phyloP scores from a whole-genome alignment of 768 basidiomycete species.

The Collybiopsis luxurians region DNA sequence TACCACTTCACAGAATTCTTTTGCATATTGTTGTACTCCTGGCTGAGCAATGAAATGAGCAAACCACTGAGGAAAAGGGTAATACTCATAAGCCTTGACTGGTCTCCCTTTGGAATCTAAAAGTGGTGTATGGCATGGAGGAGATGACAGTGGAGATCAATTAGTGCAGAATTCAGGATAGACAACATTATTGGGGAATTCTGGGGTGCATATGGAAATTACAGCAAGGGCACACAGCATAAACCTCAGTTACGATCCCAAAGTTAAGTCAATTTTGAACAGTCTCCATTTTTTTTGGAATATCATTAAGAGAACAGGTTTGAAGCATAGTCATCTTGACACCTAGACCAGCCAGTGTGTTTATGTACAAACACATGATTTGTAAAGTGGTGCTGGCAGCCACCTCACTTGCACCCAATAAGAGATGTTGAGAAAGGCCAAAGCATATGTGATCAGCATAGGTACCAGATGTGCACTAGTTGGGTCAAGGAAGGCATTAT shows the following conservation, averaged over 20 bases:
- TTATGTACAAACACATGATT: not conserved
- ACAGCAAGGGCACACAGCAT: not conserved
- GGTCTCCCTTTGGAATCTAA: not conserved
- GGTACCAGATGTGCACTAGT: not conserved
- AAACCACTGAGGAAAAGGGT: too few relatives aligned
- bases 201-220: not conserved
- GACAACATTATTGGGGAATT: not conserved
- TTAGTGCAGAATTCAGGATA: not conserved
- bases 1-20: too few relatives aligned
- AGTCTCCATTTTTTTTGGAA: not conserved
- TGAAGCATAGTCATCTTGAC: not conserved
- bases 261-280: not conserved
- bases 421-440: not conserved
- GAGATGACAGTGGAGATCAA: not conserved
- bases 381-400: not conserved
- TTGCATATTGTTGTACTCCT: too few relatives aligned
- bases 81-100: not conserved
- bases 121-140: not conserved
- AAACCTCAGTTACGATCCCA: not conserved
- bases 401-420: not conserved
- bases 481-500: not conserved
- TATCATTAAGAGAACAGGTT: not conserved
- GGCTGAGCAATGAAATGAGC: too few relatives aligned
- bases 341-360: not conserved
- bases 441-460: not conserved